Evolutionary conservation across 23 red algal species (phyloP).

Genomic region (Pyropia haitanensis): DNA sequence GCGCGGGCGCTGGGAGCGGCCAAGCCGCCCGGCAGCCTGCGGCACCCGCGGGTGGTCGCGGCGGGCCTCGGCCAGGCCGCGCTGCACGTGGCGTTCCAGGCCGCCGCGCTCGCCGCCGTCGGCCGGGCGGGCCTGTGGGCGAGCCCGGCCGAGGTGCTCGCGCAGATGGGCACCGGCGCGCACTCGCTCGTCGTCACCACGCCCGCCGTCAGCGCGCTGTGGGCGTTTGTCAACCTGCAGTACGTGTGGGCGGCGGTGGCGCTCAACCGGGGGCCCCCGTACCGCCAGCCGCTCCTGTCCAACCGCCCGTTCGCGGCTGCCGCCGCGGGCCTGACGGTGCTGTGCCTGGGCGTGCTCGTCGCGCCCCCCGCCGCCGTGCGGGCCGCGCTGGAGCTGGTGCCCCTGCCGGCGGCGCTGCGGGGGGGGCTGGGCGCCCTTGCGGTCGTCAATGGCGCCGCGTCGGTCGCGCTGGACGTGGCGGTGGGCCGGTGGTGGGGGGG

Average conservation of each 20-base stretch:
- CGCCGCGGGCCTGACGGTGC: not conserved
- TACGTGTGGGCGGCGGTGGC: conserved; percentile 16
- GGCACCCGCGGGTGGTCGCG: not conserved
- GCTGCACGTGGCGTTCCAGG: conserved; percentile 14
- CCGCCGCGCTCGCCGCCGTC: not conserved
- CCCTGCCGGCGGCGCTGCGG: not conserved
- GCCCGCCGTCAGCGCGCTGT: conserved; percentile 6
- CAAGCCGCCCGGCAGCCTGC: conserved; percentile 2
- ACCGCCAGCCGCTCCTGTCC: not conserved
- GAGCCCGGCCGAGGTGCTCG: not conserved
- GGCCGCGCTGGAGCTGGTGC: not conserved
- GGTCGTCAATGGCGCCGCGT: not conserved
- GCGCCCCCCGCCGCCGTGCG: not conserved
- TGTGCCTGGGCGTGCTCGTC: not conserved
- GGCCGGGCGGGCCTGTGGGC: not conserved
- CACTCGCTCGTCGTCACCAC: not conserved
- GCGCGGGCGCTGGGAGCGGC: not conserved
- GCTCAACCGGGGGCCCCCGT: conserved; percentile 27
- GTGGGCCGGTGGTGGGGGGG: no score
- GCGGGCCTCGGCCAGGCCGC: not conserved
- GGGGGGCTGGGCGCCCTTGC: not conserved
- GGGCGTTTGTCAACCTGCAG: conserved; percentile 20
- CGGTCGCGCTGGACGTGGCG: no score
- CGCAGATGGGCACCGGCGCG: not conserved
- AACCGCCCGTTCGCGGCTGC: conserved; percentile 4